A percentile compares a stretch with the other conserved stretches of the same genome.
These are phyloP conservation scores for Musa balbisiana DNA, from an alignment of 202 grass and related monocot species.

Conservation along the genomic window DNA sequence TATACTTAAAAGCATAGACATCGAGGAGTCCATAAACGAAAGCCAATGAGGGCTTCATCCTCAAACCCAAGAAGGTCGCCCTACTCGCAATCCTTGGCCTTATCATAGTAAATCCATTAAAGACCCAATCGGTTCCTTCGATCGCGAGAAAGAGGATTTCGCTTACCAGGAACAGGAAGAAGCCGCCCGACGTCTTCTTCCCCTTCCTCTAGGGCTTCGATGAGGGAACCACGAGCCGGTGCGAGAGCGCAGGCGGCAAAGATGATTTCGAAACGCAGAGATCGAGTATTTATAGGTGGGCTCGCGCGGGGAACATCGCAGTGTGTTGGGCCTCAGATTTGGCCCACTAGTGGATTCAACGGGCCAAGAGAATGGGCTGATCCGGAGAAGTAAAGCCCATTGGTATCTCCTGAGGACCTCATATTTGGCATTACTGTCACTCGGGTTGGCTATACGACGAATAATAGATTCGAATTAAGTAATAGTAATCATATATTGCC, in stretches of 20 bases:
- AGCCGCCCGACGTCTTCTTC: slow-evolving; percentile 76
- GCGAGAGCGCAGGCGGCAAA: slow-evolving; percentile 11
- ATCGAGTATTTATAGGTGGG: too few species aligned
- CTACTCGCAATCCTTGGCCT: slow-evolving; percentile 83
- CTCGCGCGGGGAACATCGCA: too few species aligned
- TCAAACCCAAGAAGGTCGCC: slow-evolving; percentile 85
- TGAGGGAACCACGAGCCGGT: not conserved
- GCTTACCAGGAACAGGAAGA: slow-evolving; percentile 63
- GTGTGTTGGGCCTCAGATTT: too few species aligned
- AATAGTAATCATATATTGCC: too few species aligned
- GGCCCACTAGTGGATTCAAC: too few species aligned
- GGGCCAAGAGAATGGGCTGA: too few species aligned
- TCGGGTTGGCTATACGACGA: too few species aligned
- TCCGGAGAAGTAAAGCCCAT: too few species aligned
- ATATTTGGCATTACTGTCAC: too few species aligned
- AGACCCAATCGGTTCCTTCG: not conserved
- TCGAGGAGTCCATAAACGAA: slow-evolving; percentile 88
- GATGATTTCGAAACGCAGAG: too few species aligned
- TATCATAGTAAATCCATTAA: slow-evolving; percentile 31
- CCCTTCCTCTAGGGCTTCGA: slow-evolving; percentile 26
- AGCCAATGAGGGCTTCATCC: slow-evolving; percentile 92
- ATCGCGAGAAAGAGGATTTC: slow-evolving; percentile 23
- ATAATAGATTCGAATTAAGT: too few species aligned
- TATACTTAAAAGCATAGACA: slow-evolving; percentile 33
- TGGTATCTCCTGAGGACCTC: too few species aligned